A percentile compares a stretch with the other conserved stretches of the same genome.
Evolutionary conservation across 148 eudicot genomes (phyloP).

Genomic region (Chenopodium berlandieri): DNA sequence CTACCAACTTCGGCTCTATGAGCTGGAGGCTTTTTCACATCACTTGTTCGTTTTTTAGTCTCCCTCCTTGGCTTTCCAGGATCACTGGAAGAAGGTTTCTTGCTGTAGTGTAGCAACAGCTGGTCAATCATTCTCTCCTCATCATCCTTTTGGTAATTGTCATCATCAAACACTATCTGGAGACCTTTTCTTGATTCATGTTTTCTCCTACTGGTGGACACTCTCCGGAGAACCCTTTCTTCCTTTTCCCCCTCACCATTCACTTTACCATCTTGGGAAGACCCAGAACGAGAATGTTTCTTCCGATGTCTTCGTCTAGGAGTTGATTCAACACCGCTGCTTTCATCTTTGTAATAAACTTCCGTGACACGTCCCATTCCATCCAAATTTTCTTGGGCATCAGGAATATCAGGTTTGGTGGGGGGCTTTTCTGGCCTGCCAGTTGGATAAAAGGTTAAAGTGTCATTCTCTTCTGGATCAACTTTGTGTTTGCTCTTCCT

Average conservation of each 20-base stretch:
- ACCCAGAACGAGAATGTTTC: constrained; percentile 49
- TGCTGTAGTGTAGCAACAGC: constrained; percentile 75
- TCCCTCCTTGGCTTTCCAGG: constrained; percentile 46
- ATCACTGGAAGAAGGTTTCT: constrained; percentile 57
- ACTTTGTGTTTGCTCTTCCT: constrained; percentile 36
- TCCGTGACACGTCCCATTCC: constrained; percentile 37
- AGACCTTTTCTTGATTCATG: constrained; percentile 68
- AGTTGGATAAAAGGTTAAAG: constrained; percentile 29
- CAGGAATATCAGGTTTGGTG: constrained; percentile 24
- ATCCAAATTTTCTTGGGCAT: constrained; percentile 23
- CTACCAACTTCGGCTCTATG: constrained; percentile 23
- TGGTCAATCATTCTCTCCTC: constrained; percentile 77
- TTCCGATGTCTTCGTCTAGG: constrained; percentile 63
- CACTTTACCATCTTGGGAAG: constrained; percentile 32
- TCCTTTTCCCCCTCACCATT: constrained; percentile 49
- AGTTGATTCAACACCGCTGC: constrained; percentile 28
- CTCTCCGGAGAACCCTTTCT: constrained; percentile 43
- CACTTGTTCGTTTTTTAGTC: constrained; percentile 20
- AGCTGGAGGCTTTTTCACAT: constrained; percentile 31
- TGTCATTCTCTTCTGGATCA: constrained; percentile 29
- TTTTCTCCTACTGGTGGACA: constrained; percentile 73
- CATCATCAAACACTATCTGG: constrained; percentile 65
- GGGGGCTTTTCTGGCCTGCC: constrained; percentile 33
- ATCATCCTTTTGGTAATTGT: constrained; percentile 41
- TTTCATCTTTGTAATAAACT: constrained; percentile 40